Evolutionary conservation across 75 land plant species (phyloP).

Genomic region (Pinus albicaulis): DNA sequence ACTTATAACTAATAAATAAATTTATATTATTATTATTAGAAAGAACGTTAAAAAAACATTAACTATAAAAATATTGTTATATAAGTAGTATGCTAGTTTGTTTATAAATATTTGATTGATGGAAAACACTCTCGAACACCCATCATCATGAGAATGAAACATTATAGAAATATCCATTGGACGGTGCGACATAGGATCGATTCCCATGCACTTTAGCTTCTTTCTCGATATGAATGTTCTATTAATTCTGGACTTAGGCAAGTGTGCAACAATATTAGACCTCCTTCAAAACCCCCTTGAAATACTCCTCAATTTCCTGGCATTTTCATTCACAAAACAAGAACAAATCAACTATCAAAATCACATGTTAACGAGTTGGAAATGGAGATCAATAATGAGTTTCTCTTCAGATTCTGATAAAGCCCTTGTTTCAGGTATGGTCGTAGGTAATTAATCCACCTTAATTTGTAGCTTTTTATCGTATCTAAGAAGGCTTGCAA

Average conservation of each 20-base stretch:
- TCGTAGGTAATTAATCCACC: conserved; percentile 71
- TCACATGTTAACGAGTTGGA: conserved; percentile 71
- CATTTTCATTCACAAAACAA: neutral
- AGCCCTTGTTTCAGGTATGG: conserved; percentile 82
- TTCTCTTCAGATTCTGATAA: conserved; percentile 64
- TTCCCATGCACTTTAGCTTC: conserved; percentile 10
- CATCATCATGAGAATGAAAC: too few species aligned
- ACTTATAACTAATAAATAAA: too few species aligned
- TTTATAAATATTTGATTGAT: too few species aligned
- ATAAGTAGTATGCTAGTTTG: too few species aligned
- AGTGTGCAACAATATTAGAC: conserved; percentile 6
- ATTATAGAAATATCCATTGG: too few species aligned
- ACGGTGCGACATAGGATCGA: conserved; percentile 10
- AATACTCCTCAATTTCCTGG: neutral
- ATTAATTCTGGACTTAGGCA: conserved; percentile 12
- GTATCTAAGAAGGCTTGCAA: conserved; percentile 57
- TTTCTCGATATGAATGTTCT: conserved; percentile 12
- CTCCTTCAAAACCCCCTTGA: neutral
- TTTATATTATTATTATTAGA: too few species aligned
- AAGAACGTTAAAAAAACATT: too few species aligned
- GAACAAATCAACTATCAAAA: neutral
- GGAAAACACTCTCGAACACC: too few species aligned
- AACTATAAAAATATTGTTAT: too few species aligned
- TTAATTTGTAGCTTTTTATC: conserved; percentile 72
- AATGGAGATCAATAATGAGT: conserved; percentile 75